Evolutionary conservation across 805 yeast species (phyloP), one percentile per base, ranked within the genome.

Genomic region (Ogataea neopini): DNA sequence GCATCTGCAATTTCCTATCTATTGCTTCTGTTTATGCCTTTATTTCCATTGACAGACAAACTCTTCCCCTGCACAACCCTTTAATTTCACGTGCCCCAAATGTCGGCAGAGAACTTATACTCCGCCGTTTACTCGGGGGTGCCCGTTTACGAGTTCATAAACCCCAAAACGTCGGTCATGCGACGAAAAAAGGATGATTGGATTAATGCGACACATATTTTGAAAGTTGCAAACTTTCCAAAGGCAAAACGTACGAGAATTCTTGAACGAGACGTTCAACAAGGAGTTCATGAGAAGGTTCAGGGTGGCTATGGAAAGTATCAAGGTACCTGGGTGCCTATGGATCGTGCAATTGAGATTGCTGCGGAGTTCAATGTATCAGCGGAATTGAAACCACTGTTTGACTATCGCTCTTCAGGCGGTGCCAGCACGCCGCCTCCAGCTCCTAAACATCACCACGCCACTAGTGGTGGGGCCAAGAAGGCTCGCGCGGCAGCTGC

Each of bases 251-350:
- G 98, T 56, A 91, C 97, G 15, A 84, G 96, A 58, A 89, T 91
- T 52, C 75, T 91, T 57, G 98, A 91, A 64, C 82, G 86, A 59
- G 97, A 91, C 53, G 96, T 92, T n/a, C 97, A 92, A 62, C 79
- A 77, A 35, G 96, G 96, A 4, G 69, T 74, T 15, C 97, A 91
- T 64, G 97, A 91, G 60, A 92, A 92, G 65, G 89, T 91, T 18
- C 98, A 91, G 67, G 98, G 98, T 52, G 98, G 98, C 2, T 91
- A 90, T 64, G 98, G 98, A 45, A 84, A 91, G 62, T 92, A 90
- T 67, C 98, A 92, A 67, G 97, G 97, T 14, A 91, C 97, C 2
- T 91, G 97, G 97, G 91, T 91, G 7, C 97, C 97, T 0, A 68
- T 88, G 52, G 81, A 76, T 6, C 80, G 87, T 42, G 97, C 96